Percentiles rank a stretch among this genome's conserved stretches.
phyloP scores from a whole-genome alignment of 305 asterid genomes.

The Fraxinus latifolia region DNA sequence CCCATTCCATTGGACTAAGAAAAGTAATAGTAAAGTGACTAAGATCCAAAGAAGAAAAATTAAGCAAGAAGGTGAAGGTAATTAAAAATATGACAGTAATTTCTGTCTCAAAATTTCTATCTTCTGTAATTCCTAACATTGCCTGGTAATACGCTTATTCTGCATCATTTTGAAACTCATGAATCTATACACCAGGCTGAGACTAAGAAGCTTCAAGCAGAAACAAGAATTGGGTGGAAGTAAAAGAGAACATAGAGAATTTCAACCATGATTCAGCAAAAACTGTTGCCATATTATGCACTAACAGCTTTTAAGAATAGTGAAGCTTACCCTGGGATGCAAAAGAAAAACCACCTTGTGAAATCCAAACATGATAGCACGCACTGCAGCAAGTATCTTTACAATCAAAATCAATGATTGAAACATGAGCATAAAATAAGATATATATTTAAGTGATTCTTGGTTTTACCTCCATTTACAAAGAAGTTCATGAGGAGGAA shows the following conservation, averaged over 20 bases:
- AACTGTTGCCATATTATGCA: not conserved
- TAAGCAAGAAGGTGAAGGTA: not conserved
- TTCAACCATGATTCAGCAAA: not conserved
- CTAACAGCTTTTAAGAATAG: not conserved
- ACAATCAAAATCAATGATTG: conserved; percentile 12
- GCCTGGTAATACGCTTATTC: not conserved
- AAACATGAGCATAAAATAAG: conserved; percentile 4
- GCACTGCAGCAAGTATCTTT: conserved; percentile 47
- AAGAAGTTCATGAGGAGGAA: conserved; percentile 94
- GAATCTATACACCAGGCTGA: not conserved
- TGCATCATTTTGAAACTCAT: not conserved
- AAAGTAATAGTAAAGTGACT: not conserved
- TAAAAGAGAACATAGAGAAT: not conserved
- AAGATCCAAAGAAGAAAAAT: not conserved
- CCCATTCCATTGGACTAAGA: conserved; percentile 13
- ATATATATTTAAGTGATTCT: conserved; percentile 19
- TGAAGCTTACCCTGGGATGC: conserved; percentile 22
- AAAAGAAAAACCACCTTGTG: conserved; percentile 67
- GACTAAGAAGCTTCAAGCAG: conserved; percentile 15
- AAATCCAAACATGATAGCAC: conserved; percentile 80
- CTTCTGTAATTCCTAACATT: not conserved
- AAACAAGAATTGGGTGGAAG: not conserved
- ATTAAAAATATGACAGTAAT: not conserved
- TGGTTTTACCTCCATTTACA: conserved; percentile 81
- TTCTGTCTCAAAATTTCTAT: not conserved